A percentile compares a stretch with the other conserved stretches of the same genome.
phyloP scores from a whole-genome alignment of 2,329 filamentous ascomycete genomes.

The Cytospora piceae region DNA sequence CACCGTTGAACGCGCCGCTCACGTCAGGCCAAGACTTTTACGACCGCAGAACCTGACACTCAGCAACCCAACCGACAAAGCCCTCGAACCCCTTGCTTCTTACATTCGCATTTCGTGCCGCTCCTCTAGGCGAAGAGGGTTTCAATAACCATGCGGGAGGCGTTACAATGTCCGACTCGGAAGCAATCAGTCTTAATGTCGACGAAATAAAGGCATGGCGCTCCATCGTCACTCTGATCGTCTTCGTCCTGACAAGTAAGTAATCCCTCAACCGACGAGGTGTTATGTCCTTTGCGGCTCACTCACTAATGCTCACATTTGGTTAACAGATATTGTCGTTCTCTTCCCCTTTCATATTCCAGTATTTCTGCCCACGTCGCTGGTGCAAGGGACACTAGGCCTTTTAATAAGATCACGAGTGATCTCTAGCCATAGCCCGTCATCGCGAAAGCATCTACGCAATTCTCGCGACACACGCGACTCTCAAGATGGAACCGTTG shows the following conservation, averaged over 20 bases:
- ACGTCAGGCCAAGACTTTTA: constrained; percentile 1
- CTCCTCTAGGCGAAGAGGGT: neutral
- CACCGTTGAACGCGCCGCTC: neutral
- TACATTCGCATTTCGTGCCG: neutral
- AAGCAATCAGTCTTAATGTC: constrained; percentile 48
- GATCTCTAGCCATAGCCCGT: constrained; percentile 47
- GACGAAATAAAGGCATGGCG: constrained; percentile 65
- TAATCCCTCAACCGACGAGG: neutral
- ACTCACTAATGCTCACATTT: neutral
- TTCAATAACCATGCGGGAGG: constrained; percentile 9
- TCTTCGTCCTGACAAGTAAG: constrained; percentile 73
- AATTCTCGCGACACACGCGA: constrained; percentile 33
- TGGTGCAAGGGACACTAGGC: constrained; percentile 51
- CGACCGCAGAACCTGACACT: neutral
- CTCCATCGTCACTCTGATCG: constrained; percentile 70
- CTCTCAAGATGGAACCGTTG: neutral
- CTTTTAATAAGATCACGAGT: constrained; percentile 52
- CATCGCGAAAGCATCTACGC: constrained; percentile 33
- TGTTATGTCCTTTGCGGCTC: neutral
- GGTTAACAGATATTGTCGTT: constrained; percentile 63
- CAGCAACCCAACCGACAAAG: neutral
- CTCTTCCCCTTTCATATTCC: constrained; percentile 71
- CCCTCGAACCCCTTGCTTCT: neutral
- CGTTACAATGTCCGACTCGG: constrained; percentile 24
- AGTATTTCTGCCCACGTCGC: constrained; percentile 57